Base-by-base conservation (phyloP, 2,329 filamentous ascomycete genomes). In the Hypoxylon sp. region DNA sequence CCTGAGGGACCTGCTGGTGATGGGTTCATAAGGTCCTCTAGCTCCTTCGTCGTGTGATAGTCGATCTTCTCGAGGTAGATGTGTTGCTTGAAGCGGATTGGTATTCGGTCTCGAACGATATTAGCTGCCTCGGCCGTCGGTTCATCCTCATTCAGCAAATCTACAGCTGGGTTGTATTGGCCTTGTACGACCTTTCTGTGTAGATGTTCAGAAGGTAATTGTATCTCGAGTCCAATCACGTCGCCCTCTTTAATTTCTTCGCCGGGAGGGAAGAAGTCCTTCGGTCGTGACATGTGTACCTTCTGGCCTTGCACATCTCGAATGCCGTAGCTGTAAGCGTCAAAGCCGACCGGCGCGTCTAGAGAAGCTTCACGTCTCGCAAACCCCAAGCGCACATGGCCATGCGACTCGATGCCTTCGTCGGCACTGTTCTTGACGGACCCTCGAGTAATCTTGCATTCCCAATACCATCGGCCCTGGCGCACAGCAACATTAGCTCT, bases 31-130 rank as follows among this genome's bases (percentile, higher is more conserved):
- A 89, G 75, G 63, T 96, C 89, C 64, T 97, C 92, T 29, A 97
- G 84, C 60, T 95, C 88, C 68, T 96, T 95, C 7, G 88, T 88
- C 0, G 90, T 79, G 62, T 93, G 89, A 69, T 95, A 95, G 67
- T 96, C 91, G 59, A 91, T 89, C 67, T 90, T 88, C 72, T 97
- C 93, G 71, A 96, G 97, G 74, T 95, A 96, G 43, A 92, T 88
- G 69, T 95, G 91, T 30, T 88, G 86, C 71, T 96, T 97, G 77
- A 96, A 95, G 7, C 92, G 86, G 60, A 97, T 96, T 1, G 94
- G 92, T 32, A 97, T 91, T 37, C 94, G 89, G 71, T 99, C 95
- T 56, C 95, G 90, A 52, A 99, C 90, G 56, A 97, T 89, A 69
- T 97, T 94, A 11, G 84, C 75, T 0, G 82, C 81, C 54, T 83